A percentile compares a stretch with the other conserved stretches of the same genome.
Evolutionary conservation across 345 rosid species (phyloP).

Genomic region (Eucalyptus cloeziana): DNA sequence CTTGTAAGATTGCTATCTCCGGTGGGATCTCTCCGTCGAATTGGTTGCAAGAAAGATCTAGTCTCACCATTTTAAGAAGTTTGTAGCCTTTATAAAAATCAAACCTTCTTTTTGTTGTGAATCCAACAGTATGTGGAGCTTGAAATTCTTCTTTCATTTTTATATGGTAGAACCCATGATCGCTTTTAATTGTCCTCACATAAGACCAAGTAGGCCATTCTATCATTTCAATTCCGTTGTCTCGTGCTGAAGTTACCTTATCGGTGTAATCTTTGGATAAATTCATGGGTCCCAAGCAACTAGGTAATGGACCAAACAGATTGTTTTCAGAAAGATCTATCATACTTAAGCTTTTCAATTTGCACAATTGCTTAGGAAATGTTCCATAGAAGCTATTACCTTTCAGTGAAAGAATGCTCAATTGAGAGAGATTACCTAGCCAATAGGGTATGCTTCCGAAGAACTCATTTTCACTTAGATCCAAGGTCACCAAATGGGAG

Average conservation of each 20-base stretch:
- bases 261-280: fast-evolving
- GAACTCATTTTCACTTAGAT: not conserved
- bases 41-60: too few relatives aligned
- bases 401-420: too few relatives aligned
- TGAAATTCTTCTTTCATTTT: too few relatives aligned
- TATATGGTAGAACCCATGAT: too few relatives aligned
- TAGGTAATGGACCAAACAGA: not conserved
- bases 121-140: fast-evolving
- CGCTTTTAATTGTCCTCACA: too few relatives aligned
- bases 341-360: not conserved
- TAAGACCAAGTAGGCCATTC: too few relatives aligned
- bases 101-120: not conserved
- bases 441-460: not conserved
- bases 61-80: fast-evolving
- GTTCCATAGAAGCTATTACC: not conserved
- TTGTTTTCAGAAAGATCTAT: not conserved
- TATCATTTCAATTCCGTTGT: too few relatives aligned
- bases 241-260: too few relatives aligned
- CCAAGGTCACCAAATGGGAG: not conserved
- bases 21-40: too few relatives aligned
- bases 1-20: too few relatives aligned
- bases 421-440: not conserved
- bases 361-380: not conserved
- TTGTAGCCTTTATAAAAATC: not conserved
- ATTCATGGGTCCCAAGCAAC: not conserved